Evolutionary conservation across 139 green algal species (phyloP).

Genomic region (Spirogloea muscicola): DNA sequence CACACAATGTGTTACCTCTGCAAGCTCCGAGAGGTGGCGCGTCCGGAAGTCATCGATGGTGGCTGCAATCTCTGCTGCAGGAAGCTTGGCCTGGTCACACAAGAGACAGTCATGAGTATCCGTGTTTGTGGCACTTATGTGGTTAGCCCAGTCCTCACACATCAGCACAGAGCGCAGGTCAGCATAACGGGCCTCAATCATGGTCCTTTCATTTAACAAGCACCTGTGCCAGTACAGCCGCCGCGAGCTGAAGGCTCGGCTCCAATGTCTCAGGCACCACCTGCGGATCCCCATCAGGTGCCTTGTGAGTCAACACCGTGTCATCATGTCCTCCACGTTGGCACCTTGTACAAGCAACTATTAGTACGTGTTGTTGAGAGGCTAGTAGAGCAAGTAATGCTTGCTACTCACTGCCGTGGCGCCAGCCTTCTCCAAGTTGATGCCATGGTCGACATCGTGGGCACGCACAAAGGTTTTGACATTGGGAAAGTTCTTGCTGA

Average conservation of each 20-base stretch:
- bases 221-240: slow-evolving; percentile 80
- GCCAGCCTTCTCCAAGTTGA: slow-evolving; percentile 94
- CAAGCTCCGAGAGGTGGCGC: slow-evolving; percentile 32
- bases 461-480: slow-evolving; percentile 93
- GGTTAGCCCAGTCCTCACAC: too few relatives aligned
- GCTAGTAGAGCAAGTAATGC: neutral
- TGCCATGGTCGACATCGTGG: slow-evolving; percentile 86
- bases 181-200: too few relatives aligned
- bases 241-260: slow-evolving; percentile 89
- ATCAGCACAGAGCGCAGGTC: too few relatives aligned
- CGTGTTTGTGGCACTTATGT: too few relatives aligned
- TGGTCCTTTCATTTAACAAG: too few relatives aligned
- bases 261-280: slow-evolving; percentile 96
- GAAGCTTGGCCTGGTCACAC: slow-evolving; percentile 33
- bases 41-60: slow-evolving; percentile 33
- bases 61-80: slow-evolving; percentile 30
- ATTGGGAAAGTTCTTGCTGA: slow-evolving; percentile 64
- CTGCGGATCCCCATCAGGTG: slow-evolving; percentile 9
- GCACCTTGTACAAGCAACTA: neutral
- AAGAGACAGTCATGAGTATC: too few relatives aligned
- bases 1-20: slow-evolving; percentile 27
- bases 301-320: neutral
- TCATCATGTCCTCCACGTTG: neutral
- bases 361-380: neutral
- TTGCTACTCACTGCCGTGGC: slow-evolving; percentile 72